Evolutionary conservation across 257 asterid species (phyloP).

Genomic region (Capsicum rhomboideum): DNA sequence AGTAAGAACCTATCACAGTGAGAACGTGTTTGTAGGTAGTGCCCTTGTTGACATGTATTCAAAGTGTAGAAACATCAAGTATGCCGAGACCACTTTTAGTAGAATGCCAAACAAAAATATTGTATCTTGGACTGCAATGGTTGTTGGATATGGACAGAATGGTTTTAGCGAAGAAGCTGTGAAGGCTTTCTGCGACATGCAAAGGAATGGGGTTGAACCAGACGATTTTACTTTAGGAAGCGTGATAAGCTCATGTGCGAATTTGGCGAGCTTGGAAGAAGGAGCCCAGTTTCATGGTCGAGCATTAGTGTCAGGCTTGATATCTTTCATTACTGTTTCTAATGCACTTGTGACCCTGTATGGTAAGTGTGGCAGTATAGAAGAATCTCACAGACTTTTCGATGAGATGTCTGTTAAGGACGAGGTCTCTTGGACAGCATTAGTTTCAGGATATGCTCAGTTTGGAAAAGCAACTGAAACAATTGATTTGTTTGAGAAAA

Average conservation of each 20-base stretch:
- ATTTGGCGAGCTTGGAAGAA: slow-evolving; percentile 89
- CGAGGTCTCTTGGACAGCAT: slow-evolving; percentile 85
- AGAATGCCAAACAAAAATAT: slow-evolving; percentile 54
- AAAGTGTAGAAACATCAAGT: slow-evolving; percentile 60
- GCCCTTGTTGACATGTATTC: slow-evolving; percentile 88
- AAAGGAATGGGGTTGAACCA: slow-evolving; percentile 46
- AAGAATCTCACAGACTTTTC: slow-evolving; percentile 55
- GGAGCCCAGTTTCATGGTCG: slow-evolving; percentile 82
- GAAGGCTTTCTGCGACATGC: slow-evolving; percentile 56
- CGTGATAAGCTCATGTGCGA: slow-evolving; percentile 87
- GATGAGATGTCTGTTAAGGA: slow-evolving; percentile 53
- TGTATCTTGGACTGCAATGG: slow-evolving; percentile 92
- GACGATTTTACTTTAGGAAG: slow-evolving; percentile 80
- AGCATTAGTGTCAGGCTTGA: slow-evolving; percentile 63
- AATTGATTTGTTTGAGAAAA: slow-evolving; percentile 56
- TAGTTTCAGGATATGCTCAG: slow-evolving; percentile 78
- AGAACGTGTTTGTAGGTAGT: slow-evolving; percentile 79
- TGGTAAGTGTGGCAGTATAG: slow-evolving; percentile 77
- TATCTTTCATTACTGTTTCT: slow-evolving; percentile 59
- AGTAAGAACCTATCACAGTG: slow-evolving; percentile 43
- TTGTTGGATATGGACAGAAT: slow-evolving; percentile 91
- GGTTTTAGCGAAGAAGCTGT: slow-evolving; percentile 89
- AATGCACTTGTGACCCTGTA: slow-evolving; percentile 79
- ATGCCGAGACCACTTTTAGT: slow-evolving; percentile 58
- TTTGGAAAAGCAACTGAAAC: slow-evolving; percentile 79